Evolutionary conservation across 306 rosid species (phyloP).

Genomic region (Pterocarpus macrocarpus): DNA sequence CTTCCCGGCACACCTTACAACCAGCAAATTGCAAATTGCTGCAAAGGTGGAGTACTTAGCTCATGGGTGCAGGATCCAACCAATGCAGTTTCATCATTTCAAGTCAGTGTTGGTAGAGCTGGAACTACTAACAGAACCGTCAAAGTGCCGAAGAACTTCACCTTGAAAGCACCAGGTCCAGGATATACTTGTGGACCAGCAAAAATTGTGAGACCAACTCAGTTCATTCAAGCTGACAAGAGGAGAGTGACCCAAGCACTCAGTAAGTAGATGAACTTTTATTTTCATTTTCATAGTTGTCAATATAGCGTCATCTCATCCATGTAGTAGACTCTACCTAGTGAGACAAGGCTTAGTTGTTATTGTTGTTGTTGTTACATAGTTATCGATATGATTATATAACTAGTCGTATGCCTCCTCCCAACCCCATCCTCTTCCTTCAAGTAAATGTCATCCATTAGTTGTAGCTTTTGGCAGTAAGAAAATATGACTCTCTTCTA

Average conservation of each 20-base stretch:
- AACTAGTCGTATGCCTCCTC: too few relatives aligned
- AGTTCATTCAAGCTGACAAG: constrained; percentile 66
- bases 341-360: too few relatives aligned
- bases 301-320: not conserved
- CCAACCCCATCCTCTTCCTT: not conserved
- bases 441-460: not conserved
- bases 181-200: constrained; percentile 88
- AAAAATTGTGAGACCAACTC: constrained; percentile 65
- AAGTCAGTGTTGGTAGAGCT: constrained; percentile 78
- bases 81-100: constrained; percentile 76
- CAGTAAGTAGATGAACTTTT: constrained; percentile 61
- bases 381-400: too few relatives aligned
- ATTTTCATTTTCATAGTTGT: constrained; percentile 29
- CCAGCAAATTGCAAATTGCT: constrained; percentile 84
- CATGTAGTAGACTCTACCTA: too few relatives aligned
- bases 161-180: constrained; percentile 85
- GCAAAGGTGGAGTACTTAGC: constrained; percentile 90
- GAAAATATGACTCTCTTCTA: not conserved
- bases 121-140: constrained; percentile 84
- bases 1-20: constrained; percentile 92
- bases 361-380: too few relatives aligned
- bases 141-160: constrained; percentile 75
- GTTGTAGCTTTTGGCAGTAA: constrained; percentile 14
- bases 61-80: constrained; percentile 81
- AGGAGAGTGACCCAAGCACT: constrained; percentile 84